These are phyloP conservation scores for Aspergillus asperescens DNA, from an alignment of 495 filamentous ascomycete species.

Conservation along the genomic window DNA sequence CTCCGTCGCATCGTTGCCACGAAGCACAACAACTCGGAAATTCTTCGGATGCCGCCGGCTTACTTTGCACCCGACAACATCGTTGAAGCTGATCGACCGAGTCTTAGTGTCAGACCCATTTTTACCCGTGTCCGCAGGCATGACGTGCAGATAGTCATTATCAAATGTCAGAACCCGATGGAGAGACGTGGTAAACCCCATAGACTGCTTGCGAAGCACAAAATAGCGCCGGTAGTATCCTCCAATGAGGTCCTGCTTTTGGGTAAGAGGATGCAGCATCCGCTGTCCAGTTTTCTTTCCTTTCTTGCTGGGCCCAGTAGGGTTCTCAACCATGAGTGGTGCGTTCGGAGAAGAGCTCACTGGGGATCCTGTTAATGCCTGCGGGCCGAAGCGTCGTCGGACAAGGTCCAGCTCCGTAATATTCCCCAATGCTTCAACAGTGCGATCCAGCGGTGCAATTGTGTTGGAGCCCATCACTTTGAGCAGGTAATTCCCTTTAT, in stretches of 20 bases:
- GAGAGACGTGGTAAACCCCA: conserved; percentile 83
- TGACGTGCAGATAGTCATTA: conserved; percentile 92
- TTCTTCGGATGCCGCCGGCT: conserved; percentile 84
- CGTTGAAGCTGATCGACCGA: conserved; percentile 85
- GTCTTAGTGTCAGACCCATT: conserved; percentile 62
- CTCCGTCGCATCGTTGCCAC: conserved; percentile 61
- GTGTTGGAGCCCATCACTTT: conserved; percentile 82
- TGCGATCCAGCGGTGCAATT: conserved; percentile 78
- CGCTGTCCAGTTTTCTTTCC: conserved; percentile 57
- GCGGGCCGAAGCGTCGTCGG: conserved; percentile 76
- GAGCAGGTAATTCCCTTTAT: conserved; percentile 83
- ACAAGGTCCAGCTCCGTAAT: conserved; percentile 81
- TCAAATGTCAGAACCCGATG: conserved; percentile 84
- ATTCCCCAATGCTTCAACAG: conserved; percentile 81
- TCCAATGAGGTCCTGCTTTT: conserved; percentile 68
- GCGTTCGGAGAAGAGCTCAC: conserved; percentile 78
- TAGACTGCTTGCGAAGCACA: conserved; percentile 88
- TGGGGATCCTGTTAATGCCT: conserved; percentile 71
- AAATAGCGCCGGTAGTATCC: conserved; percentile 78
- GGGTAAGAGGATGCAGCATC: conserved; percentile 70
- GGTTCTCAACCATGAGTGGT: conserved; percentile 54
- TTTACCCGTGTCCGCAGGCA: conserved; percentile 63
- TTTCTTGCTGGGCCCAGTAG: conserved; percentile 50
- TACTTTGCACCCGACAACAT: conserved; percentile 90
- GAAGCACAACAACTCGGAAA: conserved; percentile 82